Base-by-base conservation (phyloP, 2,329 filamentous ascomycete genomes). In the Tolypocladium inflatum region DNA sequence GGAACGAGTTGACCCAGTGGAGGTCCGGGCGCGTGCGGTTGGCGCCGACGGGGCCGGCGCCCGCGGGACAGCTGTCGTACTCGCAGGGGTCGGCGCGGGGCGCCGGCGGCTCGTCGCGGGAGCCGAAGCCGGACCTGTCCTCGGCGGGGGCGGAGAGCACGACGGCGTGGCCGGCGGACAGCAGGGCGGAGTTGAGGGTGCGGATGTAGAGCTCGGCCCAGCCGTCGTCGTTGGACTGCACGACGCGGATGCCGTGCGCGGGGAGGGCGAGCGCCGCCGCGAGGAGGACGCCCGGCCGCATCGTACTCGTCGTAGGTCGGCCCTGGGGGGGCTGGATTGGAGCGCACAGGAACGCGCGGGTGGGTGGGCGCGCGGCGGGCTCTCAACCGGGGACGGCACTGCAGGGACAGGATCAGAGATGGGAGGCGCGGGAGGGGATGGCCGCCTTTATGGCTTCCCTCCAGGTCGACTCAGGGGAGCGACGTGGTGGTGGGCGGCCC, bases 1-100 rank as follows among this genome's bases (percentile, higher is more conserved):
- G 86, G 71, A 76, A 88, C 0, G 83, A 86, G 74, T 90, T 90
- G 59, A 90, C 86, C 76, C 87, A 90, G 76, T 88, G 86, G 52
- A 88, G 76, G 6, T 81, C 79, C 0, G 81, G 75, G 59, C 81
- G 75, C 0, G 79, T 79, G 11, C 74, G 70, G 65, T 89, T 87
- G 63, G 71, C 69, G 43, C 86, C 86, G 19, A 76, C 75, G 1
- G 84, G 73, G 2, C 80, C 79, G 64, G 79, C 83, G 63, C 77
- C 75, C 11, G 78, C 71, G 0, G 83, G 75, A 66, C 87, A 90
- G 66, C 80, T 85, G 67, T 80, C 66, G 70, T 80, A 88, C 60
- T 86, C 71, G 67, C 87, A 90, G 0, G 82, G 67, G 0, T 71
- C 59, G 3, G 68, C 75, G 52, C 83, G 78, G 1, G 71, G 67